A percentile compares a stretch with the other conserved stretches of the same genome.
phyloP scores from a whole-genome alignment of 208 protist genomes.

The Strigomonas culicis region DNA sequence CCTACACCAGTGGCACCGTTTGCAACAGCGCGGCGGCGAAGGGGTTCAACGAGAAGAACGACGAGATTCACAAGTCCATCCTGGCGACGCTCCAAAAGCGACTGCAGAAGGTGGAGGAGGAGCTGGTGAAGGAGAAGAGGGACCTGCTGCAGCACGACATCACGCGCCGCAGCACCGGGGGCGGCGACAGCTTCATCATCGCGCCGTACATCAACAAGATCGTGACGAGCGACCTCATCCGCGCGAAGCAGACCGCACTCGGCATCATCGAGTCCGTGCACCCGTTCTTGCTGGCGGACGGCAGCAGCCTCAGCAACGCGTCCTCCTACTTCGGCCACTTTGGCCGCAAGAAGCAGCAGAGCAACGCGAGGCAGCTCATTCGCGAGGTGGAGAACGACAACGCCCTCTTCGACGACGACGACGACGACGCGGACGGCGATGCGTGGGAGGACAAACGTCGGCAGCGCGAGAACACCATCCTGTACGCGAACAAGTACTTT shows the following conservation, averaged over 20 bases:
- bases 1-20: too few species aligned
- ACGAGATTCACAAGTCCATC: not conserved
- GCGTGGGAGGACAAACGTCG: too few species aligned
- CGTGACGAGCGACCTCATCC: conserved; percentile 39
- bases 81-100: not conserved
- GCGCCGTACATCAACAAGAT: conserved; percentile 39
- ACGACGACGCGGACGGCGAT: too few species aligned
- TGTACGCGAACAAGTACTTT: too few species aligned
- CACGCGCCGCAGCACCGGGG: conserved; percentile 1
- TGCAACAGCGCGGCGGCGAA: not conserved
- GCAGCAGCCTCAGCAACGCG: too few species aligned
- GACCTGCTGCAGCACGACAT: conserved; percentile 14
- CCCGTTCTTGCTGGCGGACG: not conserved
- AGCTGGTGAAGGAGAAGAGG: conserved; percentile 12
- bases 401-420: too few species aligned
- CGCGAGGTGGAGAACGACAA: too few species aligned
- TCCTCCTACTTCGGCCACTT: too few species aligned
- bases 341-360: too few species aligned
- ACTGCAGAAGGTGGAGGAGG: not conserved
- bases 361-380: too few species aligned
- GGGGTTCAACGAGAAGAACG: not conserved
- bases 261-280: conserved; percentile 31
- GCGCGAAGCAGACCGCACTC: conserved; percentile 57
- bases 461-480: too few species aligned
- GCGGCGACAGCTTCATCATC: conserved; percentile 27